Conservation (phyloP, 2,329 filamentous ascomycete genomes). For the Ceratocystis smalleyi region DNA sequence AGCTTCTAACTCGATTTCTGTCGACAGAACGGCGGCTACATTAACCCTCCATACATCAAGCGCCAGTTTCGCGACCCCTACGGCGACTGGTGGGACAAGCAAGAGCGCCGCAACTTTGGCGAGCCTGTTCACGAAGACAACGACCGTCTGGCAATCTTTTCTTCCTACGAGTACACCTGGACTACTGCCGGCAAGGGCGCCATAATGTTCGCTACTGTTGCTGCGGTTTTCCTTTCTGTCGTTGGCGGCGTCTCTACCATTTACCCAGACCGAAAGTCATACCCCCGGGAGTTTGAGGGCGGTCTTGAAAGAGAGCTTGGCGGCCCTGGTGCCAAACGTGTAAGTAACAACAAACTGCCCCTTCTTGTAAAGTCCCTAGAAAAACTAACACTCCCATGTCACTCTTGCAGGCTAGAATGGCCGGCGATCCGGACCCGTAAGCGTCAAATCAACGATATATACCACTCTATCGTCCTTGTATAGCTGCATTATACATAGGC, state of each 20-base stretch:
- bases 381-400: conserved; percentile 17
- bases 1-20: conserved; percentile 13
- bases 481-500: background rate
- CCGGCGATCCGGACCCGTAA: conserved; percentile 39
- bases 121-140: conserved; percentile 95
- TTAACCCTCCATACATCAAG: conserved; percentile 66
- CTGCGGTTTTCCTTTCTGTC: conserved; percentile 46
- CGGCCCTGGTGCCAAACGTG: conserved; percentile 48
- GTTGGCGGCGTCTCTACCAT: conserved; percentile 50
- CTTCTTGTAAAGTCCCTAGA: background rate
- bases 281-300: conserved; percentile 54
- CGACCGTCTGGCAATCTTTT: conserved; percentile 80
- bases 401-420: conserved; percentile 34
- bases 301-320: conserved; percentile 63
- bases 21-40: conserved; percentile 62
- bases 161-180: conserved; percentile 79
- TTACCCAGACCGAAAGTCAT: conserved; percentile 58
- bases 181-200: conserved; percentile 53
- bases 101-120: conserved; percentile 92
- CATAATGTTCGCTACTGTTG: conserved; percentile 52
- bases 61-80: conserved; percentile 86
- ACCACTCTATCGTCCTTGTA: background rate
- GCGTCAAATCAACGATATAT: background rate
- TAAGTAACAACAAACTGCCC: conserved; percentile 29
- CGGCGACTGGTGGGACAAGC: conserved; percentile 90